Evolutionary conservation across 306 rosid species (phyloP).

Genomic region (Ochetophila trinervis): DNA sequence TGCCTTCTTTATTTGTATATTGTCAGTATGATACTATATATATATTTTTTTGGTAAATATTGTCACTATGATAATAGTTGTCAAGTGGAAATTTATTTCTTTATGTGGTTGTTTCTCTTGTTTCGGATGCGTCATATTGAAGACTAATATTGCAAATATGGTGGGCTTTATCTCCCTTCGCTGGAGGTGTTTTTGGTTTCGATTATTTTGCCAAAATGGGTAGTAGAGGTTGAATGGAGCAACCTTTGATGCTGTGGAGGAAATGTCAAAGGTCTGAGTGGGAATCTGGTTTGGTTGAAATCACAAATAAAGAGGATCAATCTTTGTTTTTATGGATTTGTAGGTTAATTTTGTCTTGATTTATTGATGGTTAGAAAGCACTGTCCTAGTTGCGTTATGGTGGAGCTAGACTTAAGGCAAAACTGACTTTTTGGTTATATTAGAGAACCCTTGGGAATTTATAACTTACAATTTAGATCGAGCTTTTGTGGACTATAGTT

Average conservation of each 20-base stretch:
- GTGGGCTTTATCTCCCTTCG: no score
- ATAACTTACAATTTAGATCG: no score
- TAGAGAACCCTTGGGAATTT: no score
- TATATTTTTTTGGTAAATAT: no score
- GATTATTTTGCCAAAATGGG: background rate
- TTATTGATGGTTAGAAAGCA: background rate
- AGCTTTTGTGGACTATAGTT: no score
- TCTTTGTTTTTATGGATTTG: background rate
- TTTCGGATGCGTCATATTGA: no score
- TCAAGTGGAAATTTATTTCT: background rate
- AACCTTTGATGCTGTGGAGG: background rate
- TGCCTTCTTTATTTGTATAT: background rate
- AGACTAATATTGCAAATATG: no score
- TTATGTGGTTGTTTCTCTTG: background rate
- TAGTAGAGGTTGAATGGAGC: no score
- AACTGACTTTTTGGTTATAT: no score
- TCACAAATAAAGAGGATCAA: background rate
- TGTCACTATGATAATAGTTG: background rate
- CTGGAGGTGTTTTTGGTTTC: background rate
- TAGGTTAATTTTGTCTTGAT: background rate
- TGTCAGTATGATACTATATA: background rate
- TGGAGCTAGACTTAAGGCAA: background rate
- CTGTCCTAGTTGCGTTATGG: background rate
- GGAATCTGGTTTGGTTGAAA: background rate
- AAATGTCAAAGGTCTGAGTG: background rate